Percentiles rank a stretch among this genome's conserved stretches.
Conservation (phyloP, 1,139 yeast species). For the Torulaspora globosa region DNA sequence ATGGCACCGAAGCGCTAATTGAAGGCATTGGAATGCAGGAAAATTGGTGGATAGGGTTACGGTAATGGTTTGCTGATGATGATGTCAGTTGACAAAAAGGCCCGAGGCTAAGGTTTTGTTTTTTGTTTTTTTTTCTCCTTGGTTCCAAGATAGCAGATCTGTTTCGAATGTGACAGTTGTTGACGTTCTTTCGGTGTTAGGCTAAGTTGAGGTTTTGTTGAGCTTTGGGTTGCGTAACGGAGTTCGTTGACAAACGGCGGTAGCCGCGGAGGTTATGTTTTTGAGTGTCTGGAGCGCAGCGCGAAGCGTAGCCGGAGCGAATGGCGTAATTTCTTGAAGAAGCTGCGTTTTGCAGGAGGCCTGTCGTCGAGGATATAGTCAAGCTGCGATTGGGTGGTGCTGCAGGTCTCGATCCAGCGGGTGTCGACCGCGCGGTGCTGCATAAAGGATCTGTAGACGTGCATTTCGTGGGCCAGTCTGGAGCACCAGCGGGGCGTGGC, state of each 20-base stretch:
- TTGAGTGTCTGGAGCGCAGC: not conserved
- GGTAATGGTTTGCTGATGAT: not conserved
- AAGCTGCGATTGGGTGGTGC: not conserved
- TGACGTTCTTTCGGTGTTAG: not conserved
- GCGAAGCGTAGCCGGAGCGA: constrained; percentile 1
- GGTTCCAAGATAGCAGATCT: too few species aligned
- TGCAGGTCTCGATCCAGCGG: constrained; percentile 2
- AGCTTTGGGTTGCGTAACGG: constrained; percentile 2
- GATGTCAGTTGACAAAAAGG: not conserved
- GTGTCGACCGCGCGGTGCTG: constrained; percentile 4
- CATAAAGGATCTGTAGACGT: constrained; percentile 4
- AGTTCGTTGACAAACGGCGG: constrained; percentile 1
- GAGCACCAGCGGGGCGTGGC: constrained; percentile 1
- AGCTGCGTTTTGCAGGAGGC: not conserved
- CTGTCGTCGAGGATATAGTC: not conserved
- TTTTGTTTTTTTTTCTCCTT: too few species aligned
- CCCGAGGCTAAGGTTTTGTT: not conserved
- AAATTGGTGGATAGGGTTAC: not conserved
- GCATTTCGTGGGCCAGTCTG: constrained; percentile 4
- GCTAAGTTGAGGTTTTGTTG: constrained; percentile 1
- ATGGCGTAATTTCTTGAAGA: not conserved
- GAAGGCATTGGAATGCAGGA: not conserved
- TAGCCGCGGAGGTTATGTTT: not conserved
- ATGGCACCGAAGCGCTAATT: not conserved
- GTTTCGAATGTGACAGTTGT: too few species aligned